phyloP scores from a whole-genome alignment of 1,139 yeast genomes.

The Scheffersomyces illinoinensis region DNA sequence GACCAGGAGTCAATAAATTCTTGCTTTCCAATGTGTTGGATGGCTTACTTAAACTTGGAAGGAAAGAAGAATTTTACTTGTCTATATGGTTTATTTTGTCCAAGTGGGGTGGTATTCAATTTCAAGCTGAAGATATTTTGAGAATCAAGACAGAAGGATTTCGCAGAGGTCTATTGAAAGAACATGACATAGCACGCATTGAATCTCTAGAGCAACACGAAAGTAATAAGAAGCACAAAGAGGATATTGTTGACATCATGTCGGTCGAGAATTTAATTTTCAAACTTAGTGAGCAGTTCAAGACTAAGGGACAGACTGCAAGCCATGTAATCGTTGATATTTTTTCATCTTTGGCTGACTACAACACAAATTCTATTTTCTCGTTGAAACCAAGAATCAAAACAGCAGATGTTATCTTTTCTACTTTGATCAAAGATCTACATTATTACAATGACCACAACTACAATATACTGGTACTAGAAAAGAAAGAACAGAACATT shows the following conservation, averaged over 20 bases:
- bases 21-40: slow-evolving; percentile 33
- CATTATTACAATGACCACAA: slow-evolving; percentile 37
- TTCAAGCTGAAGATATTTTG: slow-evolving; percentile 5
- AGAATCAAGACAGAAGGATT: slow-evolving; percentile 6
- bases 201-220: background rate
- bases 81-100: slow-evolving; percentile 32
- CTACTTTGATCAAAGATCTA: slow-evolving; percentile 34
- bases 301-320: slow-evolving; percentile 18
- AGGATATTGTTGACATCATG: slow-evolving; percentile 21
- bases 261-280: slow-evolving; percentile 37
- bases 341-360: slow-evolving; percentile 21
- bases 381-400: slow-evolving; percentile 22
- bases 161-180: slow-evolving; percentile 10
- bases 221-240: slow-evolving; percentile 5
- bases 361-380: slow-evolving; percentile 16
- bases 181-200: slow-evolving; percentile 11
- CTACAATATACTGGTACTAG: slow-evolving; percentile 19
- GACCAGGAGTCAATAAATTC: slow-evolving; percentile 29
- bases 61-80: slow-evolving; percentile 28
- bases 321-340: slow-evolving; percentile 24
- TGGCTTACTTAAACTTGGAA: slow-evolving; percentile 33
- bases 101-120: slow-evolving; percentile 36
- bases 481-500: slow-evolving; percentile 11
- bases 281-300: slow-evolving; percentile 29
- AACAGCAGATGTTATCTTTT: slow-evolving; percentile 31